Evolutionary conservation across 345 rosid genomes (phyloP), one percentile per base, ranked within the genome.

Genomic region (Lepidium aucheri): DNA sequence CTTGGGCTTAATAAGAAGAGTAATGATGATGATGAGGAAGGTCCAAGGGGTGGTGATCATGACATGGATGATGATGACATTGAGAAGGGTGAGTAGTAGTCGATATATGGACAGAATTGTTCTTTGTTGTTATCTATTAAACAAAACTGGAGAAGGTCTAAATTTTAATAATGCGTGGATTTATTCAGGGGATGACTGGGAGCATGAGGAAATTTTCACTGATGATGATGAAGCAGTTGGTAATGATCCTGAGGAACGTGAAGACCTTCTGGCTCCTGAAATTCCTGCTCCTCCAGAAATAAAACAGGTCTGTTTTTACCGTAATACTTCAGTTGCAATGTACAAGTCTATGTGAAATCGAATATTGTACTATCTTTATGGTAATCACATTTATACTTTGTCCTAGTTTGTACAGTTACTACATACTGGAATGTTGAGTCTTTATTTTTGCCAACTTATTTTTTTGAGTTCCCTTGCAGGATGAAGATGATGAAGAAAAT

Each of bases 151-250:
- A 41, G 32, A 32, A 7, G 35, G 7, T 28, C 26, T 22, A n/a
- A 2, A 14, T 14, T 18, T 22, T 49, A 6, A 13, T 42, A 2
- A 13, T 49, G 58, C 62, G 49, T 64, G 75, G 60, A 15, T 49
- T 69, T 42, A 41, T 60, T 46, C 69, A 90, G 99, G 99, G 63
- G 99, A 88, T 82, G 99, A 94, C 62, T 90, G 99, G 96, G 99
- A 94, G 81, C 99, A 94, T 63, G 99, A 94, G 75, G 99, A 94
- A 53, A 90, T 88, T 65, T 90, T 94, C 78, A 94, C 96, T 1
- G 99, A 94, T 82, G 97, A 94, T 80, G 99, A 94, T 72, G 99
- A 94, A 80, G 93, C 96, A 46, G 96, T 90, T 53, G 99, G 86
- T 53, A 88, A 76, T 78, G 91, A 88, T 74, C 95, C 89, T 8